Evolutionary conservation across 2,329 filamentous ascomycete species (phyloP), one percentile per base, ranked within the genome.

Genomic region (Clarireedia hainanense): DNA sequence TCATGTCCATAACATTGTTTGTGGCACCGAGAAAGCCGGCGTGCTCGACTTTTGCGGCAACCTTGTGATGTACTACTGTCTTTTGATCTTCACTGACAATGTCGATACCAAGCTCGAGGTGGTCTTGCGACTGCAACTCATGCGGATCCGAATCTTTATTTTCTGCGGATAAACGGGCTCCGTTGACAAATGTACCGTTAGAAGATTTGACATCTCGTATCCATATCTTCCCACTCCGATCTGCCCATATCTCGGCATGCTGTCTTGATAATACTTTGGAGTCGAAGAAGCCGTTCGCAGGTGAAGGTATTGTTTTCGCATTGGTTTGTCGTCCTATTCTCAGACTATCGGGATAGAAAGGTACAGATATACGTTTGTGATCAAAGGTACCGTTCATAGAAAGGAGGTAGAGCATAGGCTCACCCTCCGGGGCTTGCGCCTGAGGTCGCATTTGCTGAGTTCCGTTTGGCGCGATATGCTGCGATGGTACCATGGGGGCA

Each of bases 61-160:
- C 94, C 69, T 99, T 99, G 75, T 97, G 94, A 69, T 99, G 94
- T 14, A 99, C 91, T 27, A 99, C 91, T 0, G 91, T 96, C 74
- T 96, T 97, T 70, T 97, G 92, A 69, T 99, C 94, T 71, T 99
- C 94, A 71, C 90, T 96, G 51, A 99, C 92, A 67, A 99, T 99
- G 69, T 99, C 94, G 65, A 99, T 99, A 55, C 94, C 94, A 37
- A 99, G 79, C 69, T 99, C 94, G 52, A 99, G 76, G 60, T 94
- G 89, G 68, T 99, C 94, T 62, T 90, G 86, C 58, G 92, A 91
- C 66, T 91, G 86, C 36, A 99, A 76, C 69, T 97, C 92, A 69
- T 96, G 90, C 0, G 94, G 91, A 59, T 97, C 94, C 0, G 92
- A 97, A 72, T 99, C 94, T 64, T 91, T 84, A 67, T 96, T 99